Evolutionary conservation across 225 moss, liverwort and hornwort genomes (phyloP).

Genomic region (Pseudisothecium myosuroides): DNA sequence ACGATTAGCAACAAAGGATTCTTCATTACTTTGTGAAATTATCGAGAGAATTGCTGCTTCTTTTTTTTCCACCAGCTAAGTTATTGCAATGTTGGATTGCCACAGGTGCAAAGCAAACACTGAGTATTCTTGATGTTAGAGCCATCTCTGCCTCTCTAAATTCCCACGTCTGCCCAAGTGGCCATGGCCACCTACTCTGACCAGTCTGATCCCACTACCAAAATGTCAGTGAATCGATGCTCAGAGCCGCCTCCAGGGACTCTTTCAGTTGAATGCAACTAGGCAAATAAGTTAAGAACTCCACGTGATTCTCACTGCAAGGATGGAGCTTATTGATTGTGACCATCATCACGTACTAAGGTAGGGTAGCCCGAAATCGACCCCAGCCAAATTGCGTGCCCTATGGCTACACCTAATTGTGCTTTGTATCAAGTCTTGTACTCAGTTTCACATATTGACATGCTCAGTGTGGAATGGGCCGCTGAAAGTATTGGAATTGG

Average conservation of each 20-base stretch:
- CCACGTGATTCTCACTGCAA: neutral
- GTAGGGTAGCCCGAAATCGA: neutral
- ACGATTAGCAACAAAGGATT: neutral
- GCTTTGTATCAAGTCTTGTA: too few relatives aligned
- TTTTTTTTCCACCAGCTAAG: neutral
- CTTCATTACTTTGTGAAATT: neutral
- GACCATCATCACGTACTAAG: neutral
- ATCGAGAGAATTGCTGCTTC: neutral
- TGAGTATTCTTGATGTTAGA: neutral
- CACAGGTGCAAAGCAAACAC: neutral
- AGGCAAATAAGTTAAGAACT: neutral
- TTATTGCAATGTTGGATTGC: neutral
- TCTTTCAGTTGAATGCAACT: neutral
- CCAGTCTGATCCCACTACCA: neutral
- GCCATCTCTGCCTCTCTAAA: neutral
- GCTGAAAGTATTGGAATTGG: neutral
- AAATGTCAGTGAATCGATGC: neutral
- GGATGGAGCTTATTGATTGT: neutral
- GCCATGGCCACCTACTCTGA: neutral
- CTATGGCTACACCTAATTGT: neutral
- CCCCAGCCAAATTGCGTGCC: neutral
- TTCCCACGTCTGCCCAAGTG: neutral
- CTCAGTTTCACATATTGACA: neutral
- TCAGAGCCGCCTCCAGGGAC: neutral
- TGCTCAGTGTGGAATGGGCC: neutral